A percentile compares a stretch with the other conserved stretches of the same genome.
Evolutionary conservation across 2,329 filamentous ascomycete genomes (phyloP).

Genomic region (Macrophomina pseudophaseolina): DNA sequence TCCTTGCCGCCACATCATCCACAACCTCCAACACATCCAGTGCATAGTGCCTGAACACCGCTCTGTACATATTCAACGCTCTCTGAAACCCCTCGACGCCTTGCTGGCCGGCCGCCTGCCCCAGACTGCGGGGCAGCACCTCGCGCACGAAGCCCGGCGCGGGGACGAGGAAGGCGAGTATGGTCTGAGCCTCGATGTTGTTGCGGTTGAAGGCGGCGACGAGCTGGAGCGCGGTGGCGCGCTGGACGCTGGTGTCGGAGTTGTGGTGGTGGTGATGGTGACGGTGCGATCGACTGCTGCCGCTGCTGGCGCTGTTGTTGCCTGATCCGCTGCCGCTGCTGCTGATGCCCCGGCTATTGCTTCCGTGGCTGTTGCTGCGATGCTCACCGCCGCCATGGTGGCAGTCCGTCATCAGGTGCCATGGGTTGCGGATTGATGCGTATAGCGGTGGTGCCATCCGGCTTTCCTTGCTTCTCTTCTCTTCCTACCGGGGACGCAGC

Average conservation of each 20-base stretch:
- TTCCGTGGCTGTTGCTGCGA: not conserved
- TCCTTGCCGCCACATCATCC: conserved; percentile 10
- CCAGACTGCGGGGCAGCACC: conserved; percentile 1
- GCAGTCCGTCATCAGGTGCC: conserved; percentile 3
- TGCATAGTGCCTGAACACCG: conserved; percentile 13
- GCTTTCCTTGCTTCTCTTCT: not conserved
- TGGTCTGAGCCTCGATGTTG: conserved; percentile 19
- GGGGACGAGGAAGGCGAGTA: not conserved
- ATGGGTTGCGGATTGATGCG: not conserved
- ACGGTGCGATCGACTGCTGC: not conserved
- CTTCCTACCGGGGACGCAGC: not conserved
- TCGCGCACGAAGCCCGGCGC: conserved; percentile 5
- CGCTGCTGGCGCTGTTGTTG: not conserved
- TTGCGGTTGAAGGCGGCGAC: conserved; percentile 25
- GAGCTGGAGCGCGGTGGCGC: conserved; percentile 11
- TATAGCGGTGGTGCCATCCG: not conserved
- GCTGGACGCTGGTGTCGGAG: conserved; percentile 4
- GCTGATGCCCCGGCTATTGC: not conserved
- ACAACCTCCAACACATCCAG: conserved; percentile 11
- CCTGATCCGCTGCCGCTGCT: not conserved
- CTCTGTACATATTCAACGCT: conserved; percentile 17
- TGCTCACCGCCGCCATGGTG: too few relatives aligned
- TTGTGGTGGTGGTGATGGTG: too few relatives aligned
- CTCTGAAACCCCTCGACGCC: conserved; percentile 10
- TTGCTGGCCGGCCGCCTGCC: not conserved